Conservation (phyloP, 495 filamentous ascomycete genomes). For the Penicillium arizonense region DNA sequence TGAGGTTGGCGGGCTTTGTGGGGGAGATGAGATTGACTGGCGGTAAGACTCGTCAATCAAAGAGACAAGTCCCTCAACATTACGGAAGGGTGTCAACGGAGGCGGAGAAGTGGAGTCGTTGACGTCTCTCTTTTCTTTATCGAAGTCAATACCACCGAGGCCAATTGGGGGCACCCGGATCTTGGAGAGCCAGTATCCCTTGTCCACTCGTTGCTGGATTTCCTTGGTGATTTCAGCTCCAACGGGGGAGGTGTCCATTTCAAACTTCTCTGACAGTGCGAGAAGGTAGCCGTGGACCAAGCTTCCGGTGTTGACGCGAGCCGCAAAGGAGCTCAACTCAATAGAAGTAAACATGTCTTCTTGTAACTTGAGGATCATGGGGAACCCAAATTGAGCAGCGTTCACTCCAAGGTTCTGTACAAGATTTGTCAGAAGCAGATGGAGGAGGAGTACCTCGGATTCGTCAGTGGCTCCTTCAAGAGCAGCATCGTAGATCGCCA, state of each 20-base stretch:
- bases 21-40: conserved; percentile 53
- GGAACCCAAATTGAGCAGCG: conserved; percentile 70
- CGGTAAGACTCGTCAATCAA: conserved; percentile 69
- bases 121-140: conserved; percentile 17
- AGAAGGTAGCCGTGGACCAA: conserved; percentile 87
- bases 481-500: conserved; percentile 83
- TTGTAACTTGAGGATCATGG: conserved; percentile 85
- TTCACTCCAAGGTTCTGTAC: conserved; percentile 81
- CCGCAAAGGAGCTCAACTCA: conserved; percentile 44
- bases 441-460: conserved; percentile 69
- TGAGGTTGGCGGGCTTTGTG: conserved; percentile 67
- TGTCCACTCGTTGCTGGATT: conserved; percentile 66
- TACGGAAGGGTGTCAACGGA: conserved; percentile 34
- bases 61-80: conserved; percentile 61
- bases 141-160: conserved; percentile 44
- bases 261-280: conserved; percentile 72
- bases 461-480: conserved; percentile 67
- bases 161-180: conserved; percentile 53
- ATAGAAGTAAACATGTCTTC: conserved; percentile 72
- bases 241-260: conserved; percentile 63
- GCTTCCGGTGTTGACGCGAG: conserved; percentile 75
- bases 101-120: conserved; percentile 6
- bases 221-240: conserved; percentile 72
- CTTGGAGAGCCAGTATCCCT: conserved; percentile 73
- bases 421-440: conserved; percentile 69